Evolutionary conservation across 306 rosid species (phyloP).

Genomic region (Benincasa hispida): DNA sequence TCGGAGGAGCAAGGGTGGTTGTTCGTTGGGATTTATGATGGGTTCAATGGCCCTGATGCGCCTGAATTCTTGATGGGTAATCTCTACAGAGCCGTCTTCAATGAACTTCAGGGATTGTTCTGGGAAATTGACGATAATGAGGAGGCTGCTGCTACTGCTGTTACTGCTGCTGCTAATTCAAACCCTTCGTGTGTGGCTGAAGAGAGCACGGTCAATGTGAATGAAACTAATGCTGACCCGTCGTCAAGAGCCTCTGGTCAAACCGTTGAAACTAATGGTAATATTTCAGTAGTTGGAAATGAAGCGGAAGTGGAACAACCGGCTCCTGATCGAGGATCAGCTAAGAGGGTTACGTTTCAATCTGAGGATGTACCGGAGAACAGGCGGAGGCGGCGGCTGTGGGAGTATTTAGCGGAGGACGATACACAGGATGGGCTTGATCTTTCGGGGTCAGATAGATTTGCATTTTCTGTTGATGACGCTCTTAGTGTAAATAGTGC

Average conservation of each 20-base stretch:
- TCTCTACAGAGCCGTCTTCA: conserved; percentile 66
- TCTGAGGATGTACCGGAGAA: conserved; percentile 21
- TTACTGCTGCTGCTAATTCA: not conserved
- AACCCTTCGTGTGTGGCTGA: conserved; percentile 18
- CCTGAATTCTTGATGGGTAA: conserved; percentile 81
- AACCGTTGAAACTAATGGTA: conserved; percentile 8
- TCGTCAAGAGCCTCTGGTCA: not conserved
- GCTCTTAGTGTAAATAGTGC: conserved; percentile 69
- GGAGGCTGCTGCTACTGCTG: conserved; percentile 12
- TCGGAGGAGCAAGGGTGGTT: conserved; percentile 90
- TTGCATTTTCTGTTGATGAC: conserved; percentile 84
- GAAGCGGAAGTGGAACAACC: conserved; percentile 2
- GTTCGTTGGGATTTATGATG: conserved; percentile 84
- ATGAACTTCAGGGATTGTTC: conserved; percentile 80
- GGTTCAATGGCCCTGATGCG: conserved; percentile 85
- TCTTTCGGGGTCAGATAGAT: conserved; percentile 89
- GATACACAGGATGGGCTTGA: conserved; percentile 72
- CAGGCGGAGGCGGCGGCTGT: conserved; percentile 47
- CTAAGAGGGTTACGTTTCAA: conserved; percentile 43
- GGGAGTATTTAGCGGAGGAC: conserved; percentile 78
- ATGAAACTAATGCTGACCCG: conserved; percentile 2
- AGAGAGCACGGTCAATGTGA: conserved; percentile 15
- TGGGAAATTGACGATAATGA: conserved; percentile 49
- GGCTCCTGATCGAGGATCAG: conserved; percentile 21
- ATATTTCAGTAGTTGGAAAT: conserved; percentile 13